Percentiles rank a stretch among this genome's conserved stretches.
Conservation (phyloP, 2,329 filamentous ascomycete species). For the Claviceps africana region DNA sequence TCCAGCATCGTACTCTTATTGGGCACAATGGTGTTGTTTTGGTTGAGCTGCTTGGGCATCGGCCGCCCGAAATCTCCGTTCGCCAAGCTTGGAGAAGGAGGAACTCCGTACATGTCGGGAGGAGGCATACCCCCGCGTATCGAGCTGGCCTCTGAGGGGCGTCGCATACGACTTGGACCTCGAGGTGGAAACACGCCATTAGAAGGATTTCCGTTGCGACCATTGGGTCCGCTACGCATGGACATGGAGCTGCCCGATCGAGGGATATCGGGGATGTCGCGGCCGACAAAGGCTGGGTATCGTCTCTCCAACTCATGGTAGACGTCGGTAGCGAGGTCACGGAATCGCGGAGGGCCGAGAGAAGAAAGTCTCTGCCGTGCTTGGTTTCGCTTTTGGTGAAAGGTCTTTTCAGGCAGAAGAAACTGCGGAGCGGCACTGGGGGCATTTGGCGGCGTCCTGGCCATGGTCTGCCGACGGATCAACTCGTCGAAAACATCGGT, state of each 20-base stretch:
- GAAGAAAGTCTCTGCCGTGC: constrained; percentile 92
- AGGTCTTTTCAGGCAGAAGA: constrained; percentile 71
- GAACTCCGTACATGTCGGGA: constrained; percentile 36
- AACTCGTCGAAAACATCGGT: constrained; percentile 97
- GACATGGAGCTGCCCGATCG: constrained; percentile 56
- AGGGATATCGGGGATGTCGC: constrained; percentile 56
- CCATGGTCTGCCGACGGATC: constrained; percentile 64
- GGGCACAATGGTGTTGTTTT: constrained; percentile 90
- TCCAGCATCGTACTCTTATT: constrained; percentile 98
- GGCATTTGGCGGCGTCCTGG: constrained; percentile 36
- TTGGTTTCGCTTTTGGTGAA: constrained; percentile 95
- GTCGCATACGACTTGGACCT: constrained; percentile 37
- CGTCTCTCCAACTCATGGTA: constrained; percentile 88
- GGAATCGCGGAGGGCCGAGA: constrained; percentile 71
- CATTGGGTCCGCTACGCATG: constrained; percentile 41
- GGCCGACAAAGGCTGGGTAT: constrained; percentile 65
- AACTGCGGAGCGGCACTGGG: constrained; percentile 50
- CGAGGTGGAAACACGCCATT: constrained; percentile 38
- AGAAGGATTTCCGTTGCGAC: constrained; percentile 47
- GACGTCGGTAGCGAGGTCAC: constrained; percentile 87
- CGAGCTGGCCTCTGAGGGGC: constrained; percentile 50
- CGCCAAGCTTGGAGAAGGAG: constrained; percentile 43
- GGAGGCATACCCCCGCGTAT: constrained; percentile 31
- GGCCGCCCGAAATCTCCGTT: constrained; percentile 60
- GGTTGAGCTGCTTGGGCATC: constrained; percentile 68